Base-by-base conservation (phyloP, 2,329 filamentous ascomycete species). In the Graphilbum ipis-grandicollis region DNA sequence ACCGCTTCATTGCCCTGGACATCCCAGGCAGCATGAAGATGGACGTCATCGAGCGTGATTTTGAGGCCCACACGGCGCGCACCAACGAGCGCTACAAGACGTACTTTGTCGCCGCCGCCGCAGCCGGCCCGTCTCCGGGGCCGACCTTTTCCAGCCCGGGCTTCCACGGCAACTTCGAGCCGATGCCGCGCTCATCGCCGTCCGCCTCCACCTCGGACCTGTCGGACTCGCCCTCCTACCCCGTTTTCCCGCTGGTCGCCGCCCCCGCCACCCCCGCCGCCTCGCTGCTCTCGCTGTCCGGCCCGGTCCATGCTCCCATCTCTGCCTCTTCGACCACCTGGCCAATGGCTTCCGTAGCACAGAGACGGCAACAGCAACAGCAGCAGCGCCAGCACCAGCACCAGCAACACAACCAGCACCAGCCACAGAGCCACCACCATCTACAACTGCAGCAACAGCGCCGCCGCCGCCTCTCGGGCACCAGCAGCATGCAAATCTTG, bases 41-140 rank as follows among this genome's bases (percentile, higher is more conserved):
- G 43, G 44, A 43, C 12, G 42, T 46, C 35, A 44, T 46, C 39
- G 41, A 41, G 41, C 39, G 35, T 21, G 43, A 46, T 26, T 46
- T 46, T 35, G 43, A 43, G 31, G 33, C 43, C 3, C 43, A 46
- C 25, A 31, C 60, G 31, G 58, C 62, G 36, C 48, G 57, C 39
- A 75, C 70, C 2, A 69, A 70, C 18, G 62, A 74, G 47, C 58
- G 60, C 19, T 71, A 68, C 57, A 75, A 72, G 54, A 75, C 73
- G 50, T 75, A 75, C 49, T 55, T 63, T 35, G 63, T 72, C 3
- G 31, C 36, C 0, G 25, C 38, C 19, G 33, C 31, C 3, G 14
- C 37, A 5, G 13, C 23, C 10, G 22, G 31, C 9, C 18, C 54
- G 18, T 52, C 56, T 21, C 51, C 51, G 23, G 70, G 68, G 32